Base-by-base conservation (phyloP, 2,329 filamentous ascomycete genomes). In the Trichoderma oligosporum region DNA sequence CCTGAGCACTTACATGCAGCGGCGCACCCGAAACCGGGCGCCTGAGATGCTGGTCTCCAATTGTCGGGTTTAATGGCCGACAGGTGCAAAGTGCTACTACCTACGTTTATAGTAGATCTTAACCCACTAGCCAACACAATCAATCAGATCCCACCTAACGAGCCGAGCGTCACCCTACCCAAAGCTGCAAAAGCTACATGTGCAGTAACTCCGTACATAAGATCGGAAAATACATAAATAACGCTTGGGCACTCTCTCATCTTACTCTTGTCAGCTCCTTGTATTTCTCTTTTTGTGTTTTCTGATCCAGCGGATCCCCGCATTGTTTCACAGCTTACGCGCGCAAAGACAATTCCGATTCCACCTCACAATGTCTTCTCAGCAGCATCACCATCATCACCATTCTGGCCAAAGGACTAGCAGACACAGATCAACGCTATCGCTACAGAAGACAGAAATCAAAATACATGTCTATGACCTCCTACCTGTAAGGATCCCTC, bases 391-490 rank as follows among this genome's bases (percentile, higher is more conserved):
- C 27, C 51, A 45, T 9, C 65, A 63, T 49, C 65, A 67, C 45
- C 63, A 65, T 53, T 64, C 64, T 9, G 64, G 59, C 35, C 63
- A 62, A 57, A 55, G 62, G 45, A 59, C 63, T 47, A 70, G 66
- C 59, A 66, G 70, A 59, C 87, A 89, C 67, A 76, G 86, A 61
- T 85, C 83, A 57, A 89, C 86, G 1, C 70, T 88, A 45, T 88
- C 86, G 14, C 73, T 88, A 18, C 83, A 86, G 63, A 87, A 87
- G 68, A 90, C 86, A 2, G 85, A 91, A 68, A 81, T 92, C 60
- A 74, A 82, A 46, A 91, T 92, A 67, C 85, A 91, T 67, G 84
- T 91, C 66, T 92, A 92, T 67, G 88, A 91, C 70, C 76, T 91
- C 7, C 76, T 92, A 14, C 85, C 88, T 36, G 86, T 88, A 78